A percentile compares a stretch with the other conserved stretches of the same genome.
phyloP scores from a whole-genome alignment of 768 basidiomycete genomes.

The Boletellus sp. region DNA sequence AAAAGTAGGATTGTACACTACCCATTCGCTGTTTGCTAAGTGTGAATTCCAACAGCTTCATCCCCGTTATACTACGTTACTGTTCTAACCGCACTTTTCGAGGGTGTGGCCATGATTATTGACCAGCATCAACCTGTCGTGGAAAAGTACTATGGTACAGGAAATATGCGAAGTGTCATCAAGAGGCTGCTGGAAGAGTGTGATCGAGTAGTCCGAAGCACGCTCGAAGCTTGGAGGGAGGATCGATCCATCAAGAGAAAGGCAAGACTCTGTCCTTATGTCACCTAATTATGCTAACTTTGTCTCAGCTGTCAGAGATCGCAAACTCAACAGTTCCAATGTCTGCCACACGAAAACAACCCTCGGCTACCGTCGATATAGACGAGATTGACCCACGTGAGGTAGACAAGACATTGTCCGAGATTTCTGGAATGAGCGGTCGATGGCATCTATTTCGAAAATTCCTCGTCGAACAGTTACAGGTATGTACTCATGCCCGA shows the following conservation, averaged over 20 bases:
- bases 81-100: conserved; percentile 86
- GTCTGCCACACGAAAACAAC: conserved; percentile 31
- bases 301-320: conserved; percentile 45
- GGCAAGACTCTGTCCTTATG: conserved; percentile 36
- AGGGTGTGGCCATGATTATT: conserved; percentile 92
- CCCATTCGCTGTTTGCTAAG: conserved; percentile 11
- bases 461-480: conserved; percentile 74
- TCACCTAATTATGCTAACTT: not conserved
- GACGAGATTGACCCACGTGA: conserved; percentile 83
- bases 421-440: conserved; percentile 84
- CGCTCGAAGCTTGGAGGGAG: conserved; percentile 87
- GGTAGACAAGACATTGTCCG: conserved; percentile 85
- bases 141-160: conserved; percentile 93
- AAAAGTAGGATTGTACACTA: conserved; percentile 57
- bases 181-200: conserved; percentile 77
- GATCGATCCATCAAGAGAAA: conserved; percentile 81
- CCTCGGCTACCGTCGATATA: conserved; percentile 32
- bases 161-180: conserved; percentile 82
- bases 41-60: conserved; percentile 53
- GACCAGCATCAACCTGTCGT: conserved; percentile 98
- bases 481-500: conserved; percentile 38
- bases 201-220: conserved; percentile 72
- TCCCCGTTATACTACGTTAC: conserved; percentile 92
- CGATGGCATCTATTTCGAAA: conserved; percentile 89
- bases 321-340: conserved; percentile 37